These are phyloP conservation scores for Colletotrichum agaves DNA, from an alignment of 2,329 filamentous ascomycete species.

Conservation along the genomic window DNA sequence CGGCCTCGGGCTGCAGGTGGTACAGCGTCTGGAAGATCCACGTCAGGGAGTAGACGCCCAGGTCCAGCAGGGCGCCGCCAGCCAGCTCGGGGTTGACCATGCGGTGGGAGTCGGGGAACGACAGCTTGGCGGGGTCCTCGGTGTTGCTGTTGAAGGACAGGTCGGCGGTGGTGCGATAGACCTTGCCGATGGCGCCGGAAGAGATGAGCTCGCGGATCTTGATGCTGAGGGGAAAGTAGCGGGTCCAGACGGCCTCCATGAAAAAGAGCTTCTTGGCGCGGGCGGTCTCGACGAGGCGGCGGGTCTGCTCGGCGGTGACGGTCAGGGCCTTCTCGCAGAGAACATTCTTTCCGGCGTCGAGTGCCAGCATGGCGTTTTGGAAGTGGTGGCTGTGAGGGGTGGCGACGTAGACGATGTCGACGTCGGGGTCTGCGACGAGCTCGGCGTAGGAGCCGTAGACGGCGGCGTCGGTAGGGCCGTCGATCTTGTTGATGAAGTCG, in stretches of 20 bases:
- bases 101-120: constrained; percentile 71
- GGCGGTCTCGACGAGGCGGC: constrained; percentile 77
- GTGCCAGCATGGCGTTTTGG: constrained; percentile 86
- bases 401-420: constrained; percentile 89
- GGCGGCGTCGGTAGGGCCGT: constrained; percentile 74
- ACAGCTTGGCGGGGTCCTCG: constrained; percentile 68
- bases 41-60: constrained; percentile 89
- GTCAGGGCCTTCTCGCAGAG: constrained; percentile 93
- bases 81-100: constrained; percentile 87
- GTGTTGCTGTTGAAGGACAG: constrained; percentile 69
- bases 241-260: constrained; percentile 91
- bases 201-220: constrained; percentile 74
- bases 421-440: constrained; percentile 79
- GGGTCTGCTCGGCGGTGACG: constrained; percentile 81
- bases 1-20: constrained; percentile 75
- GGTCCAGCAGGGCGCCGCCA: constrained; percentile 83
- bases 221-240: constrained; percentile 86
- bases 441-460: constrained; percentile 86
- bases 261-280: constrained; percentile 78
- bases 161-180: constrained; percentile 69
- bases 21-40: constrained; percentile 94
- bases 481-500: constrained; percentile 77
- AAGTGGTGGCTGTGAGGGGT: constrained; percentile 95
- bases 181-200: constrained; percentile 66
- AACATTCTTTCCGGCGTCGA: constrained; percentile 87